Conservation (phyloP, 768 basidiomycete species). For the Amanita molliuscula region DNA sequence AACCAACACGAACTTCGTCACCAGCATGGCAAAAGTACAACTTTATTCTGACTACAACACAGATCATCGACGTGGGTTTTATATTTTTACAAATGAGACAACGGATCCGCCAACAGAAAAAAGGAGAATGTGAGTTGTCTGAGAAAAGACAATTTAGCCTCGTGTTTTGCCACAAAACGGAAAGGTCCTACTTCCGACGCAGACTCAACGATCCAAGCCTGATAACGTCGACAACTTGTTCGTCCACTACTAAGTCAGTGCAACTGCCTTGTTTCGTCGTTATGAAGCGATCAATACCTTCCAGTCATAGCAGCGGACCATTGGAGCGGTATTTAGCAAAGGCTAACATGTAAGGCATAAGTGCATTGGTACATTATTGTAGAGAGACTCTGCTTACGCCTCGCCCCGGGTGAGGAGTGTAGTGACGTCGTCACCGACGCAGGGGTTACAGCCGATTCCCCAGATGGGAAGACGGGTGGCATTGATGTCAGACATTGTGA, state of each 20-base stretch:
- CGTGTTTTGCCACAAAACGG: no score
- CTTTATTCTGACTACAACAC: no score
- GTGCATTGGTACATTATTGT: not conserved
- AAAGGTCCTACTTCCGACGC: not conserved
- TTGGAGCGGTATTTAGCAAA: not conserved
- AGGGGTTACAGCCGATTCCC: no score
- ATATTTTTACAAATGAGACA: no score
- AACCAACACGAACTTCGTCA: no score
- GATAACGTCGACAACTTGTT: not conserved
- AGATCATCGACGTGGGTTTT: no score
- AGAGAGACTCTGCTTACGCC: not conserved
- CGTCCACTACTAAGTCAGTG: not conserved
- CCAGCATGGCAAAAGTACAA: no score
- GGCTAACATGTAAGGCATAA: not conserved
- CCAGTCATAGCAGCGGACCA: not conserved
- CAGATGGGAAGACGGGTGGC: not conserved
- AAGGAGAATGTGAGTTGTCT: no score
- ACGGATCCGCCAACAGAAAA: no score
- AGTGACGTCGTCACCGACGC: no score
- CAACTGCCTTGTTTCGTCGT: not conserved
- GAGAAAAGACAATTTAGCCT: no score
- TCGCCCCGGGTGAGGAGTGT: no score
- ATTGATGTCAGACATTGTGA: not conserved
- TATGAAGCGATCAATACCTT: not conserved
- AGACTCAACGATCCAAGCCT: not conserved